Base-by-base conservation (phyloP, 1,139 yeast species). In the Taphrina betulina region DNA sequence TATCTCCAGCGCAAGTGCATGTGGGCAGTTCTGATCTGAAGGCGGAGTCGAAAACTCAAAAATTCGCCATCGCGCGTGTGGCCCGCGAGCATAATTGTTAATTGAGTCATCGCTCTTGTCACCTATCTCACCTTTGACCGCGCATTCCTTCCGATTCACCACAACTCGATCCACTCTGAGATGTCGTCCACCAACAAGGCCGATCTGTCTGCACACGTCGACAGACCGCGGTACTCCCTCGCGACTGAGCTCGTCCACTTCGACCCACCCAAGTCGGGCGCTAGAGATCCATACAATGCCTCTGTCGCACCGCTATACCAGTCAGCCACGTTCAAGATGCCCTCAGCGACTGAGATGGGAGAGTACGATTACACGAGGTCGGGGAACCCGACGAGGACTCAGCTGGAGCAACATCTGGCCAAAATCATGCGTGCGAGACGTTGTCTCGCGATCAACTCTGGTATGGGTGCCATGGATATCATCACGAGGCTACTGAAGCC, bases 281-380 rank as follows among this genome's bases (percentile, higher is more conserved):
- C 50, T 26, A 33, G 50, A 5, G 96, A 90, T 71, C 85, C 82
- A 65, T 79, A 82, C 73, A 81, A 84, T 64, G 82, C 96, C 1
- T 84, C 95, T 2, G 84, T 85, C 28, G 86, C 95, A 16, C 96
- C 97, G 5, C 76, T 90, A 55, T 90, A 90, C 71, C 95, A 87
- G 69, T 81, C 95, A 1, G 95, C 97, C 14, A 90, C 97, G 8
- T 90, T 90, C 73, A 89, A 88, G 70, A 94, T 87, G 69, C 80
- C 78, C 42, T 82, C 88, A 4, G 74, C 86, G 61, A 72, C 80
- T 41, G 82, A 83, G 64, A 81, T 85, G 85, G 66, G 66, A 8
- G 85, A 72, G 51, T 87, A 82, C 72, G 95, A 88, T 70, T 88
- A 88, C 75, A 85, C 95, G 24, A 79, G 95, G 70, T 84, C 94